These are phyloP conservation scores for Xylaria sp. DNA, from an alignment of 2,329 filamentous ascomycete genomes.

Conservation along the genomic window DNA sequence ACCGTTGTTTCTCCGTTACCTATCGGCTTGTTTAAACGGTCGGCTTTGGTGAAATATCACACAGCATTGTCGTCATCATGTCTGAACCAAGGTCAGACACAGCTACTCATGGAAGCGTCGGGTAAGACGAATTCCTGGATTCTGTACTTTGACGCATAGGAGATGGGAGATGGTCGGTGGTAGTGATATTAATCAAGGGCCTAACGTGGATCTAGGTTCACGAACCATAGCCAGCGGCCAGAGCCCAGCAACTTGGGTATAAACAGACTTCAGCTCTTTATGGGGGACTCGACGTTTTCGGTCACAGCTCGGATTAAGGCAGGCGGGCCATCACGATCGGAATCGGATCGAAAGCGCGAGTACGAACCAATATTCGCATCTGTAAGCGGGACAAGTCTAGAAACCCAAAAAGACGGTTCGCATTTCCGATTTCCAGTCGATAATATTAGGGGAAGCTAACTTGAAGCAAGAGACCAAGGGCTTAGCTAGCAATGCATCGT, in stretches of 20 bases:
- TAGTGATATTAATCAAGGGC: not conserved
- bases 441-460: constrained; percentile 1
- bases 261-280: not conserved
- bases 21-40: not conserved
- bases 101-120: constrained; percentile 15
- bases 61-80: not conserved
- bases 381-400: not conserved
- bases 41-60: not conserved
- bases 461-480: not conserved
- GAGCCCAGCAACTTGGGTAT: not conserved
- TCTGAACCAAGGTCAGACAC: constrained; percentile 11
- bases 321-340: constrained; percentile 5
- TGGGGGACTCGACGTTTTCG: constrained; percentile 2
- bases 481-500: not conserved
- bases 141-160: not conserved
- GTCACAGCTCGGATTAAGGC: not conserved
- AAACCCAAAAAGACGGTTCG: not conserved
- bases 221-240: not conserved
- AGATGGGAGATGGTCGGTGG: not conserved
- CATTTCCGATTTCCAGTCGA: not conserved
- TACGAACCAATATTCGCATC: constrained; percentile 12
- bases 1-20: not conserved
- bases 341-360: not conserved
- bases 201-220: constrained; percentile 16
- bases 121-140: not conserved